A percentile compares a stretch with the other conserved stretches of the same genome.
Conservation (phyloP, 345 rosid genomes). For the Sisymbrium irio region DNA sequence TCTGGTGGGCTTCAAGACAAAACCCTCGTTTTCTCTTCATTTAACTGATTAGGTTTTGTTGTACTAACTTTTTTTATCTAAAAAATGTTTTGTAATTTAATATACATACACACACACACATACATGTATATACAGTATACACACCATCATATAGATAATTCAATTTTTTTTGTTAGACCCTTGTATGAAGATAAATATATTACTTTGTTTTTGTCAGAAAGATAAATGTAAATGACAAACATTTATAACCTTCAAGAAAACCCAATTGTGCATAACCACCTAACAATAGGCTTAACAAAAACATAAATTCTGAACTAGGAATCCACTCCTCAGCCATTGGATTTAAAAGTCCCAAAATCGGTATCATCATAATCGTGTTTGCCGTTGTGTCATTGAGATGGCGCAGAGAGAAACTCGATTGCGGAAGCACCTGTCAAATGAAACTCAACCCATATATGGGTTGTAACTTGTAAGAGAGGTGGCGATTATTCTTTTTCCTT, state of each 20-base stretch:
- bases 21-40: constrained; percentile 39
- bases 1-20: constrained; percentile 40
- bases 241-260: background rate
- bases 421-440: background rate
- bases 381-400: background rate
- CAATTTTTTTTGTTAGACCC: no score
- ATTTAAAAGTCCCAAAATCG: background rate
- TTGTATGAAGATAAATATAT: background rate
- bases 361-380: background rate
- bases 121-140: background rate
- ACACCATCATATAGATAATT: background rate
- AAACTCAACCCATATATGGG: background rate
- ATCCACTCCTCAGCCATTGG: background rate
- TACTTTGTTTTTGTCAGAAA: background rate
- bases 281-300: background rate
- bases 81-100: background rate
- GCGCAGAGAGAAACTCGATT: background rate
- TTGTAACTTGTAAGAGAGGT: background rate
- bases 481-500: background rate
- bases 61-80: constrained; percentile 3
- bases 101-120: background rate
- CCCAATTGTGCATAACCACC: background rate
- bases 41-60: constrained; percentile 34
- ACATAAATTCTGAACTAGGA: background rate
- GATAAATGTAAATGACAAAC: background rate